Base-by-base conservation (phyloP, 2,329 filamentous ascomycete species). In the Penicillium sp. region DNA sequence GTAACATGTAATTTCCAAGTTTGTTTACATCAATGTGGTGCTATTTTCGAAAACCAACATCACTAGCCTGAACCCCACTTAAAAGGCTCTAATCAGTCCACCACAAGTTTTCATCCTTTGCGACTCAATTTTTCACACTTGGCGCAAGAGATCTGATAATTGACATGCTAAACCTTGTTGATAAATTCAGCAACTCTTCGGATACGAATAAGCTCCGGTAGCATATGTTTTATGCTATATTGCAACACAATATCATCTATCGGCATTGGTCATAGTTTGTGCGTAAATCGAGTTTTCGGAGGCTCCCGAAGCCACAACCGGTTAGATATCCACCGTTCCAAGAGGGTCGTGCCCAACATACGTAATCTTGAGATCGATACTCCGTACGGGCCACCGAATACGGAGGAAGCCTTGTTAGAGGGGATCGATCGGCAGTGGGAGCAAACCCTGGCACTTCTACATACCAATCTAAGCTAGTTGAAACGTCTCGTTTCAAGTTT, bases 251-350 rank as follows among this genome's bases (percentile, higher is more conserved):
- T 18, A 40, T 23, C 19, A 10, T 35, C 23, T 26, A 45, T 10
- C 7, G 27, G 16, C 32, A 51, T 42, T 35, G 6, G 40, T 23
- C 9, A 30, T 47, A 47, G 53, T 53, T 58, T 58, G 56, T 56
- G 58, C 49, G 38, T 36, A 35, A 30, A 27, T 48, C 35, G 41
- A 55, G 42, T 53, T 57, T 56, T 52, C 43, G 51, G 46, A 53
- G 52, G 53, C 58, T 47, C 30, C 57, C 57, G 57, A 60, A 62
- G 53, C 59, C 59, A 63, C 61, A 59, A 41, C 61, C 62, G 57
- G 45, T 19, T 49, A 26, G 11, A 18, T 46, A 51, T 43, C 46
- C 51, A 48, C 53, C 47, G 38, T 27, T 14, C n/a, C 7, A 45
- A 41, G 45, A 35, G 19, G 49, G 39, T 32, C 16, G 18, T 32